Evolutionary conservation across 352 stramenopile genomes (phyloP), one percentile per base, ranked within the genome.

Genomic region (Globisporangium middletonii): DNA sequence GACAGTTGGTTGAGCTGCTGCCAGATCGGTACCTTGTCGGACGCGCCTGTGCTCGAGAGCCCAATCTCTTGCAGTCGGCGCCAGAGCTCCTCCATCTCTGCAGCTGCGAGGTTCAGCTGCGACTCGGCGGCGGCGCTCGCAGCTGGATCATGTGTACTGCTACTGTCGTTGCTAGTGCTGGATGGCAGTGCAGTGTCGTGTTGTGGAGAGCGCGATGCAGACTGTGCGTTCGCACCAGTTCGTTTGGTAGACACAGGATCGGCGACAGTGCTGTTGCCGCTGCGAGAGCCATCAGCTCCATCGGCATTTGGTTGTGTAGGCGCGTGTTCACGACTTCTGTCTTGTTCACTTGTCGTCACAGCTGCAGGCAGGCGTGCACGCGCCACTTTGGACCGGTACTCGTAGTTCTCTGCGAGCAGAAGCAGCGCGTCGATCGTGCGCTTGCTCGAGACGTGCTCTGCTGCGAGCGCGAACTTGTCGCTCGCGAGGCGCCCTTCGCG

Each of bases 71-170:
- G 73, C 16, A 94, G 65, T n/a, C 77, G 62, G n/a, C 75, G 73
- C 79, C 78, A 92, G 16, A 94, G 64, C 37, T 94, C 85, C 50
- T 94, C 85, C 67, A 94, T 92, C 64, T 94, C 85, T 0, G 77
- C 68, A 3, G 83, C 77, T 16, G 85, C 85, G 16, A 84, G 35
- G 50, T 86, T 86, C 52, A 92, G 55, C 53, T 92, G 77, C 23
- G 62, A 73, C 55, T 89, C 78, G 0, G 73, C 73, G 42, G 71
- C 72, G 6, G 64, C 67, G 16, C 68, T 72, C 23, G 72, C 52
- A 11, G 27, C 50, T 7, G 58, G 52, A 18, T 55, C 43, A 28
- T 59, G 58, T 3, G 43, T 18, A 18, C 23, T 41, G 13, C 19
- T 63, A 38, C 16, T 48, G 4, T 23, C 16, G 11, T 43, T 13